Base-by-base conservation (phyloP, 495 filamentous ascomycete genomes). In the Poronia punctata region DNA sequence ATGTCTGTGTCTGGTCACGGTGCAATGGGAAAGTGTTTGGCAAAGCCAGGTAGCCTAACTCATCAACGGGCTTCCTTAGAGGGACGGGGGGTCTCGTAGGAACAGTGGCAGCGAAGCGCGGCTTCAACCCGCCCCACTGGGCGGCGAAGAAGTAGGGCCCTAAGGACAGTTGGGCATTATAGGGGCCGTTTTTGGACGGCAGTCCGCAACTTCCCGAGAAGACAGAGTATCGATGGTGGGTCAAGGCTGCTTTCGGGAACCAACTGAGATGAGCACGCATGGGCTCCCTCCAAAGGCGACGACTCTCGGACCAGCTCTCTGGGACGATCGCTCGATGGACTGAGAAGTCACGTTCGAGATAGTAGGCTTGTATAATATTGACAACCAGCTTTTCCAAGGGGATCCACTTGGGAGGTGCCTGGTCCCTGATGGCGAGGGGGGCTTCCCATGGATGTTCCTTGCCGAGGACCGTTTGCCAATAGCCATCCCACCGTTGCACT, bases 321-420 rank as follows among this genome's bases (percentile, higher is more conserved):
- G 38, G 14, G 23, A 24, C 6, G 12, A 60, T 37, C 49, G 50
- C 58, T 2, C 39, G 38, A 9, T 53, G 46, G n/a, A 61, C 38
- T 9, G 45, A 44, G 8, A 52, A 42, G 14, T 51, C 40, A 18
- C 52, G 51, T 29, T 61, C 52, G n/a, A 65, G 29, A 43, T 61
- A 63, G 35, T 63, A 51, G 8, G 44, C 42, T 38, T 50, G 49
- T 14, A 61, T 43, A 3, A 61, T 40, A 16, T 59, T 50, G 12
- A 62, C 23, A 5, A 56, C 20, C 12, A 46, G 36, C 0, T 49
- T 22, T 3, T 35, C 38, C 7, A 54, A 1, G 24, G 20, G 46
- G 5, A 19, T 15, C 9, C 4, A 7, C 5, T 8, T 4, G 7
- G 1, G 3, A 15, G 2, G 7, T 5, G 7, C n/a, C n/a, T n/a